Evolutionary conservation across 192 early-diverging fungal species (phyloP), one percentile per base, ranked within the genome.

Genomic region (Lobosporangium transversale): DNA sequence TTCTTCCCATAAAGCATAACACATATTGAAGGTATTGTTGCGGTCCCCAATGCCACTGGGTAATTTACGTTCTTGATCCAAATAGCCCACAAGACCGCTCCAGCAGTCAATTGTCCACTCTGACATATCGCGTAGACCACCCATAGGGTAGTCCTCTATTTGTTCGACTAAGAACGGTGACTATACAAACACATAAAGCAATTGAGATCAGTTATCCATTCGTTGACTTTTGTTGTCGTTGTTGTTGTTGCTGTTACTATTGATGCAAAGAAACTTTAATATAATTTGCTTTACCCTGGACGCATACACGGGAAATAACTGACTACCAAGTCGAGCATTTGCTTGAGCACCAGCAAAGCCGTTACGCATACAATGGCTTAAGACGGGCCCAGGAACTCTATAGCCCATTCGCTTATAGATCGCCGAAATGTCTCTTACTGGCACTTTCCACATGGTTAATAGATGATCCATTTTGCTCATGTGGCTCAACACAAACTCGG

Each of bases 161-260:
- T 92, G 79, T 65, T 94, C 92, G 1, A 87, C 84, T 55, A 96
- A 74, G 68, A 94, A 93, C 1, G 94, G 94, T 10, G 89, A 84
- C 81, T 85, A 59, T 10, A 26, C 11, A 26, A 21, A 2, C 11
- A 51, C n/a, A n/a, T n/a, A n/a, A n/a, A n/a, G n/a, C n/a, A n/a
- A n/a, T n/a, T n/a, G n/a, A n/a, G n/a, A n/a, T n/a, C n/a, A n/a
- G n/a, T n/a, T n/a, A n/a, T n/a, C n/a, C n/a, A n/a, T n/a, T n/a
- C n/a, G n/a, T n/a, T n/a, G n/a, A n/a, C n/a, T n/a, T n/a, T n/a
- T n/a, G n/a, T n/a, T n/a, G n/a, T n/a, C n/a, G n/a, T n/a, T n/a
- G n/a, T n/a, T n/a, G n/a, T n/a, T n/a, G n/a, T n/a, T n/a, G n/a
- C n/a, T n/a, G 21, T 45, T 4, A 20, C 4, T 45, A 14, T 20